Base-by-base conservation (phyloP, 768 basidiomycete species). In the Imleria badia region DNA sequence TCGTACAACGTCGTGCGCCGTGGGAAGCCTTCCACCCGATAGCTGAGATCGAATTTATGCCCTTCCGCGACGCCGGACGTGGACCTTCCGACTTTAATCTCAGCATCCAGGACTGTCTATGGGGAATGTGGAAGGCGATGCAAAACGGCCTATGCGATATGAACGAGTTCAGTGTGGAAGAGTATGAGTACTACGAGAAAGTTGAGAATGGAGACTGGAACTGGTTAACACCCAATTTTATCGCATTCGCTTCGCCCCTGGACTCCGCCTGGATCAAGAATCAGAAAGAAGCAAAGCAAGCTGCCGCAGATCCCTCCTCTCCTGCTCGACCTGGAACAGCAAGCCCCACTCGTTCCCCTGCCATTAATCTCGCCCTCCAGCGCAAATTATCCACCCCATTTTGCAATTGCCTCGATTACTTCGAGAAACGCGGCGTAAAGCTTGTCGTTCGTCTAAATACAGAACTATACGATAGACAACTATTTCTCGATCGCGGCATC, bases 181-280 rank as follows among this genome's bases (percentile, higher is more conserved):
- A 95, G 58, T 98, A 98, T 68, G 92, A 94, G 70, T 88, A 77
- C 68, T 96, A 94, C 69, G 95, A 98, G 69, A 94, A 94, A 72
- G 94, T 95, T 40, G 92, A 94, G 72, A 93, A 94, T 65, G 90
- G 91, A 14, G 94, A 95, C 70, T 94, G 93, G 89, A 96, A 96
- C 66, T 95, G 91, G 91, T 80, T 94, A 72, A 92, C 91, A 0
- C 91, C 91, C 2, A 82, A 88, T 59, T 94, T 94, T 65, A 89
- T 98, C 62, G 94, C 95, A 12, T 96, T 98, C 63, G 95, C 95
- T 5, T 94, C 92, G 0, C 95, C 94, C 0, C 83, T 91, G 58
- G 92, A 96, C 66, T 76, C 83, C 0, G 76, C 77, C 36, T 95
- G 88, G 84, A 78, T 94, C 62, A 92, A 92, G 73, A 79, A 74